Conservation (phyloP, 2,329 filamentous ascomycete genomes). For the Paecilomyces niveus region DNA sequence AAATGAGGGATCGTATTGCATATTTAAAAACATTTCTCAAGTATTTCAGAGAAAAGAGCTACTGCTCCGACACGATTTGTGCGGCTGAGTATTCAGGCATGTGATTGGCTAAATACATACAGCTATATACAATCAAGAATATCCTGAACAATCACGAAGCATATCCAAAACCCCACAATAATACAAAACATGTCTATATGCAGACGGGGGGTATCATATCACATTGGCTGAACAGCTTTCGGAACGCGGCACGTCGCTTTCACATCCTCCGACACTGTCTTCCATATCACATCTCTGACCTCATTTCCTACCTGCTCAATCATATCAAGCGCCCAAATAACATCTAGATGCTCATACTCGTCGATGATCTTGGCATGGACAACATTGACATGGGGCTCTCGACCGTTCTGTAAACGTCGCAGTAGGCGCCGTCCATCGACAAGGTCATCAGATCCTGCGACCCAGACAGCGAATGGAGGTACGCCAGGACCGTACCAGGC, state of each 20-base stretch:
- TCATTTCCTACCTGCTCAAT: slow-evolving; percentile 77
- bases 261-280: slow-evolving; percentile 54
- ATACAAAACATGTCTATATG: neutral
- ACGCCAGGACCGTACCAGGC: slow-evolving; percentile 77
- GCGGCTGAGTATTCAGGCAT: too few species aligned
- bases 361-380: slow-evolving; percentile 78
- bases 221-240: slow-evolving; percentile 32
- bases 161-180: neutral
- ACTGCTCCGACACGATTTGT: too few species aligned
- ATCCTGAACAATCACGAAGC: neutral
- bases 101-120: too few species aligned
- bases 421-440: slow-evolving; percentile 75
- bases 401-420: slow-evolving; percentile 63
- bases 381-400: slow-evolving; percentile 73
- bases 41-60: too few species aligned
- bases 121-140: neutral
- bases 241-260: slow-evolving; percentile 58
- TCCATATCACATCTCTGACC: slow-evolving; percentile 76
- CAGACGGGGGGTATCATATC: neutral
- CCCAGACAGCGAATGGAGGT: slow-evolving; percentile 83
- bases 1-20: too few species aligned
- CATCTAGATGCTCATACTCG: slow-evolving; percentile 88
- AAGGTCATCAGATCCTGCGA: slow-evolving; percentile 73
- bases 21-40: too few species aligned
- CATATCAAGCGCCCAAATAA: slow-evolving; percentile 89